Base-by-base conservation (phyloP, 78 protist species). In the Guillardia theta region DNA sequence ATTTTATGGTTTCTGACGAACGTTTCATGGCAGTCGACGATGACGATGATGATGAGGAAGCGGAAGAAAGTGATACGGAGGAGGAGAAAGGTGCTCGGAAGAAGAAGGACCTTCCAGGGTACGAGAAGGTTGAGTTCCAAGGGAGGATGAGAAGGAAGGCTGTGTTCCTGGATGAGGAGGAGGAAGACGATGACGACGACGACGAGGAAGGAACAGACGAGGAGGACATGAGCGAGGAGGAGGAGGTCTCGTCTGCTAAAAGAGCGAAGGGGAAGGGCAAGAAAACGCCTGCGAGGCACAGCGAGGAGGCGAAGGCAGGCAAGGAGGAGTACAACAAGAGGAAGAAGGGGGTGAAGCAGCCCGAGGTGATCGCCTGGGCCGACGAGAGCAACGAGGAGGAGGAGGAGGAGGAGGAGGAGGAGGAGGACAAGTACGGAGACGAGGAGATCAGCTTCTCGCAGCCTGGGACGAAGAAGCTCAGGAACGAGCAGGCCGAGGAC, bases 101-200 rank as follows among this genome's bases (percentile, higher is more conserved):
- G 93, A 10, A 39, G 92, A 2, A 27, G 53, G 6, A 44, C 64
- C 36, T 37, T 88, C 19, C 48, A 22, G 15, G 22, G 48, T 48
- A 77, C 4, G 48, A 41, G 88, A 78, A 9, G 21, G 27, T 5
- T 83, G 76, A 64, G 46, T 70, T 24, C 48, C 88, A 36, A 22
- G 77, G 93, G 24, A 88, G 94, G 3, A 54, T 46, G 24, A 37
- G 96, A 0, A 50, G 96, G 6, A 46, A 64, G 24, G 93, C 88
- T 5, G 92, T 95, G 44, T 93, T 93, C 53, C 94, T 36, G 37
- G 95, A 87, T n/a, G 83, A 45, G n/a, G 96, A 27, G 1, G 94
- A 94, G 30, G 95, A 93, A 0, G 58, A 22, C 47, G 95, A 48
- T 24, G 96, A 30, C 1, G 95, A 33, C 19, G 95, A 50, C 3